A percentile compares a stretch with the other conserved stretches of the same genome.
Evolutionary conservation across 2,329 filamentous ascomycete species (phyloP).

Genomic region (Furcasterigmium sp.): DNA sequence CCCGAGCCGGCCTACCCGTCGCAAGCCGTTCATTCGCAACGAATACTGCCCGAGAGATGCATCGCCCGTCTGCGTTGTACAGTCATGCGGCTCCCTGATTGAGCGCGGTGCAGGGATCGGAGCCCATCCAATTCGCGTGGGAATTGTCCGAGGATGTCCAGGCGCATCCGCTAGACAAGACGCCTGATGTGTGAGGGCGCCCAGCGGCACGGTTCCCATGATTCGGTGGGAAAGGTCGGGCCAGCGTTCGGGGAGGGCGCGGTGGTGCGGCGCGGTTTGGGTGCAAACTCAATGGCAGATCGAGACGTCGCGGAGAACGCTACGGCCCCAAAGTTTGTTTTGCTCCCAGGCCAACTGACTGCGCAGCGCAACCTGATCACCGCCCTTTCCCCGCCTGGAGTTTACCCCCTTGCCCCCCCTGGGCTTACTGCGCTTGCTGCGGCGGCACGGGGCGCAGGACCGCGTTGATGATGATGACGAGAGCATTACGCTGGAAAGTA

Average conservation of each 20-base stretch:
- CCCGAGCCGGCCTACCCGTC: no score
- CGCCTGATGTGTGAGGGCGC: background rate
- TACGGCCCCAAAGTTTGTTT: background rate
- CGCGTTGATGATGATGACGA: no score
- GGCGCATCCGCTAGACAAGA: background rate
- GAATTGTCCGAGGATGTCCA: background rate
- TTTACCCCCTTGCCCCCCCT: no score
- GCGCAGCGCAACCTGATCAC: no score
- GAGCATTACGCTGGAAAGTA: no score
- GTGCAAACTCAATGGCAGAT: background rate
- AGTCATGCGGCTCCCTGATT: background rate
- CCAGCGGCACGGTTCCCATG: background rate
- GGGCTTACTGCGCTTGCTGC: no score
- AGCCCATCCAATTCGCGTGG: background rate
- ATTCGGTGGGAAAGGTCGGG: background rate
- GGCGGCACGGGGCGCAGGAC: no score
- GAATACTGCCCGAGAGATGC: no score
- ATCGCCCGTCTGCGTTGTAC: no score
- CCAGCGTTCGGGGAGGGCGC: background rate
- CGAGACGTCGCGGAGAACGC: background rate
- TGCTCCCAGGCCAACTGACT: no score
- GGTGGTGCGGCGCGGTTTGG: background rate
- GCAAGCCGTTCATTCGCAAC: no score
- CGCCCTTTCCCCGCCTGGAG: no score
- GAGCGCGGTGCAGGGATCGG: background rate